Percentiles rank a stretch among this genome's conserved stretches.
Evolutionary conservation across 768 basidiomycete species (phyloP).

Genomic region (Tulasnella sp.): DNA sequence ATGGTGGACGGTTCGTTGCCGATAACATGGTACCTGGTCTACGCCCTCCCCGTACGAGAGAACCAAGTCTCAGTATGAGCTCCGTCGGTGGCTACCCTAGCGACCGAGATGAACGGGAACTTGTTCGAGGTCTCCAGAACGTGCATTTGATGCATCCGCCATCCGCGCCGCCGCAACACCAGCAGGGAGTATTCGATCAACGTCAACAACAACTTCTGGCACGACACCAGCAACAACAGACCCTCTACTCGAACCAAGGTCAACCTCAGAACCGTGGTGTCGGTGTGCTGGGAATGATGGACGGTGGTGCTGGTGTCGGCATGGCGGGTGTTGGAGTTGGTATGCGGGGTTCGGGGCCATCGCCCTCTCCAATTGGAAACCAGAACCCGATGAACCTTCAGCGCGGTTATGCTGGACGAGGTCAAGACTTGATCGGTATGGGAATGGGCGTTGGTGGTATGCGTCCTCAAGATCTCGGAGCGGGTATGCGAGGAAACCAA

Average conservation of each 20-base stretch:
- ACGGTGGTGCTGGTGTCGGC: neutral
- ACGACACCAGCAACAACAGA: conserved; percentile 13
- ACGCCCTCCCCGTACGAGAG: conserved; percentile 43
- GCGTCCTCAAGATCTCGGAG: neutral
- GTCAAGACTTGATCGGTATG: neutral
- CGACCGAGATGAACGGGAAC: conserved; percentile 41
- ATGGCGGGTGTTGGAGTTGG: conserved; percentile 4
- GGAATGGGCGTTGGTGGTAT: neutral
- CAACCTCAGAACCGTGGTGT: neutral
- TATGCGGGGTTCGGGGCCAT: neutral
- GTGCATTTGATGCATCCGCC: conserved; percentile 64
- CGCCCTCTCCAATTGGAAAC: conserved; percentile 4
- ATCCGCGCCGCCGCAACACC: neutral
- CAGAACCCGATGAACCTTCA: conserved; percentile 9
- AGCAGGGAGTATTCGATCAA: neutral
- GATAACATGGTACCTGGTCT: conserved; percentile 81
- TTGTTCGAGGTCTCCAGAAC: conserved; percentile 43
- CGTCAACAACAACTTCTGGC: conserved; percentile 2
- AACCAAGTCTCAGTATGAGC: neutral
- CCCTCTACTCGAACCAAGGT: conserved; percentile 12
- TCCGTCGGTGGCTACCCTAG: neutral
- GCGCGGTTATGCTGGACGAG: too few species aligned
- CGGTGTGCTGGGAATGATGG: neutral
- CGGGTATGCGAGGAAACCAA: conserved; percentile 8
- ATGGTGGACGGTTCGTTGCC: conserved; percentile 67